phyloP scores from a whole-genome alignment of 345 rosid genomes.

The Citrus trifoliata region DNA sequence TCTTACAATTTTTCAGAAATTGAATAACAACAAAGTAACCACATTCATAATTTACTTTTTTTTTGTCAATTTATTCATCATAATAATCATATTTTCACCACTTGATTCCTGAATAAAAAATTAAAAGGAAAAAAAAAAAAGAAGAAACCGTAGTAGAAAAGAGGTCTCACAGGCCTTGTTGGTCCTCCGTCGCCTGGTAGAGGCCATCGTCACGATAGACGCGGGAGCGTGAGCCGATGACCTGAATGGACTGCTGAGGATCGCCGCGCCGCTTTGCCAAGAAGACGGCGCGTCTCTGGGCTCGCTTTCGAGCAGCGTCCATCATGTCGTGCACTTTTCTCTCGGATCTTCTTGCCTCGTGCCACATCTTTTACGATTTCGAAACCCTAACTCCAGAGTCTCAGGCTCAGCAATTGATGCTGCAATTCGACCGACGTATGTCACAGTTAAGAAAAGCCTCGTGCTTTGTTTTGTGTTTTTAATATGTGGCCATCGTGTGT shows the following conservation, averaged over 20 bases:
- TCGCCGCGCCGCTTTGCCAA: conserved; percentile 94
- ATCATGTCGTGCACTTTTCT: conserved; percentile 96
- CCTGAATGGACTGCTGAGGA: conserved; percentile 90
- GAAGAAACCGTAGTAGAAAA: background rate
- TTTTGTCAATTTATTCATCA: no score
- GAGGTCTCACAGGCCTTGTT: conserved; percentile 73
- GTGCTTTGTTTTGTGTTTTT: no score
- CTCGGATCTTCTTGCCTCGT: conserved; percentile 98
- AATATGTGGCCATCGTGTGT: no score
- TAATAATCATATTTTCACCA: background rate
- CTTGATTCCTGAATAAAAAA: background rate
- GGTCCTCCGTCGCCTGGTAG: conserved; percentile 82
- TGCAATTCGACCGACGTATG: background rate
- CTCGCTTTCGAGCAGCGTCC: conserved; percentile 99
- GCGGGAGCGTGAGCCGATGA: conserved; percentile 64
- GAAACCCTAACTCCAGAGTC: conserved; percentile 11
- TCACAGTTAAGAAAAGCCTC: no score
- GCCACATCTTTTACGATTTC: conserved; percentile 68
- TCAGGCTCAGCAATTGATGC: background rate
- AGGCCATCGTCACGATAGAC: conserved; percentile 83
- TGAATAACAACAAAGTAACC: background rate
- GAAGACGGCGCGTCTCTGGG: conserved; percentile 82
- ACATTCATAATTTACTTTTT: background rate
- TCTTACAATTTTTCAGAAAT: background rate
- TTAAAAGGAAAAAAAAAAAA: background rate